A percentile compares a stretch with the other conserved stretches of the same genome.
Conservation (phyloP, 306 rosid genomes). For the Trichosanthes truncata region DNA sequence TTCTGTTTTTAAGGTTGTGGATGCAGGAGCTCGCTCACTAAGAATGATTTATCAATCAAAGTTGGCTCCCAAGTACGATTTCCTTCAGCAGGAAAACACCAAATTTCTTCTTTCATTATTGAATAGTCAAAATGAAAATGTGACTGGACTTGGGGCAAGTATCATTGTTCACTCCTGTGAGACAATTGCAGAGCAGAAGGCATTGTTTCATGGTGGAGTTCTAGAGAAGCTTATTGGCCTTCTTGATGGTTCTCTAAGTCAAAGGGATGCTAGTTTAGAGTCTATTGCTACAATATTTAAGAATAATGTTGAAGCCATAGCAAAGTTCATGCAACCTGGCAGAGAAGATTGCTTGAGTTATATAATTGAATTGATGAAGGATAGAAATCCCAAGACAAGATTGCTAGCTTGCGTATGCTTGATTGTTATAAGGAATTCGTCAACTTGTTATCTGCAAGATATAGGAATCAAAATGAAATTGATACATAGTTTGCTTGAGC, state of each 20-base stretch:
- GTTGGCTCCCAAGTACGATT: conserved; percentile 81
- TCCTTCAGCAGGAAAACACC: conserved; percentile 44
- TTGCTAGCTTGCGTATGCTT: conserved; percentile 74
- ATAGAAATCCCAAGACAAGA: conserved; percentile 64
- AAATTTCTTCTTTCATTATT: conserved; percentile 68
- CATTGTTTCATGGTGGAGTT: conserved; percentile 53
- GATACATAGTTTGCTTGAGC: conserved; percentile 80
- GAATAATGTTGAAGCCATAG: conserved; percentile 52
- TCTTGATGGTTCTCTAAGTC: conserved; percentile 72
- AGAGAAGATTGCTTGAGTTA: conserved; percentile 52
- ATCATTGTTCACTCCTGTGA: conserved; percentile 74
- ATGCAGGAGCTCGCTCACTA: conserved; percentile 83
- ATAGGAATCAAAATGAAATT: conserved; percentile 63
- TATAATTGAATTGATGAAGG: conserved; percentile 65
- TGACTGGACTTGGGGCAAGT: conserved; percentile 85
- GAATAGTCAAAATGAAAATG: conserved; percentile 68
- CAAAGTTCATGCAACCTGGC: conserved; percentile 51
- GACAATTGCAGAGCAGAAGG: conserved; percentile 48
- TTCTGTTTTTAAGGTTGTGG: conserved; percentile 53
- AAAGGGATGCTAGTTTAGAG: conserved; percentile 89
- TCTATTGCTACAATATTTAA: conserved; percentile 59
- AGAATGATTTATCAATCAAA: conserved; percentile 86
- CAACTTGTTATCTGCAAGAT: conserved; percentile 62
- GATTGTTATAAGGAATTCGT: conserved; percentile 72
- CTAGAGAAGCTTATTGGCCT: conserved; percentile 55